A percentile compares a stretch with the other conserved stretches of the same genome.
phyloP scores from a whole-genome alignment of 2,329 filamentous ascomycete genomes.

The Chlorencoelia australis region DNA sequence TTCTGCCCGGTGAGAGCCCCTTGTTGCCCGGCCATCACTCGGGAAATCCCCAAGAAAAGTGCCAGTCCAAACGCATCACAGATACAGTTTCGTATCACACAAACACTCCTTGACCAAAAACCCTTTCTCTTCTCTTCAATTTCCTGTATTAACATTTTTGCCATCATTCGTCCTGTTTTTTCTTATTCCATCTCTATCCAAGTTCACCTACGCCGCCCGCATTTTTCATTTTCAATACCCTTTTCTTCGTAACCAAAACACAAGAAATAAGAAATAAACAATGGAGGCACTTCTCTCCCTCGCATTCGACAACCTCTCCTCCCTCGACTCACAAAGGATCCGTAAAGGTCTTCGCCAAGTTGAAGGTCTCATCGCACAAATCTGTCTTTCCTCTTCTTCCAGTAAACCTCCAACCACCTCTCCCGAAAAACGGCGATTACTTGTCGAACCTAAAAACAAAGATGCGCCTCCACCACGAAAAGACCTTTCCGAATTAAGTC shows the following conservation, averaged over 20 bases:
- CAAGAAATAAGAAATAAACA: conserved; percentile 9
- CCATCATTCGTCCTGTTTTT: conserved; percentile 2
- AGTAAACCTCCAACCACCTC: conserved; percentile 10
- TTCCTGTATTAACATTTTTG: conserved; percentile 15
- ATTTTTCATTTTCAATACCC: conserved; percentile 5
- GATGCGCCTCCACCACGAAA: conserved; percentile 36
- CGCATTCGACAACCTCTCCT: conserved; percentile 79
- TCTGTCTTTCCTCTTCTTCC: conserved; percentile 60
- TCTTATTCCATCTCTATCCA: not conserved
- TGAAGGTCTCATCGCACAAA: conserved; percentile 85
- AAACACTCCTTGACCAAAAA: no score
- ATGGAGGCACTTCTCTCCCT: conserved; percentile 92
- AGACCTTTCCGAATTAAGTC: conserved; percentile 57
- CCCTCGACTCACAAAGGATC: conserved; percentile 80
- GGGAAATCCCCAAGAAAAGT: no score
- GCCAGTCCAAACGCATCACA: no score
- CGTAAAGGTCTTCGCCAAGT: conserved; percentile 90
- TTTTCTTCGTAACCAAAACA: conserved; percentile 7
- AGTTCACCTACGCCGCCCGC: conserved; percentile 7
- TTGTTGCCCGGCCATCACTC: no score
- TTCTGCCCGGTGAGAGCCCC: no score
- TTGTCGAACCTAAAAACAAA: conserved; percentile 29
- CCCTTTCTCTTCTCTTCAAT: conserved; percentile 15
- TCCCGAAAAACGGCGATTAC: conserved; percentile 20
- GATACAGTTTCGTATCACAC: no score